A percentile compares a stretch with the other conserved stretches of the same genome.
These are phyloP conservation scores for Aspergillus jensenii DNA, from an alignment of 2,329 filamentous ascomycete species.

Conservation along the genomic window DNA sequence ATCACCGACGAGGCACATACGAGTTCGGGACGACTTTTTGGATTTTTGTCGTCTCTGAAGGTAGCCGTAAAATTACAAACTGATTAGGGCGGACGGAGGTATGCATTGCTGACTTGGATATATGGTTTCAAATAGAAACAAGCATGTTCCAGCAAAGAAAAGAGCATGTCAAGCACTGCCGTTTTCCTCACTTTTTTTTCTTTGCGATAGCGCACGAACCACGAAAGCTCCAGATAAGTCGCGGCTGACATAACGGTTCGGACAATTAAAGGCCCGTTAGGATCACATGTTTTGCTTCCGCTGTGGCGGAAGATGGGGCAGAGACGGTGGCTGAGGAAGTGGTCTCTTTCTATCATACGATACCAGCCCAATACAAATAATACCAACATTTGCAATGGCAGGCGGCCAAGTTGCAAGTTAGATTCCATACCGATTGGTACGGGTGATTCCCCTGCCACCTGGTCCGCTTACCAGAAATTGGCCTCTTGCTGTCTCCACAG, in stretches of 20 bases:
- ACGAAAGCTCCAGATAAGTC: slow-evolving; percentile 11
- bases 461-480: not conserved
- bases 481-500: slow-evolving; percentile 2
- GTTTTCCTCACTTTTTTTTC: slow-evolving; percentile 14
- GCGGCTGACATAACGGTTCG: slow-evolving; percentile 10
- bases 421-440: not conserved
- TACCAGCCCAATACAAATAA: not conserved
- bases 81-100: slow-evolving; percentile 39
- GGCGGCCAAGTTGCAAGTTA: slow-evolving; percentile 7
- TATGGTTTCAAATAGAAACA: not conserved
- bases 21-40: slow-evolving; percentile 62
- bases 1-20: slow-evolving; percentile 50
- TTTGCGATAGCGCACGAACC: slow-evolving; percentile 24
- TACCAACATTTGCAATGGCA: not conserved
- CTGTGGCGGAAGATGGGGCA: not conserved
- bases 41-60: slow-evolving; percentile 59
- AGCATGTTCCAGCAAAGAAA: not conserved
- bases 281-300: not conserved
- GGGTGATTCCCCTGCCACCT: not conserved
- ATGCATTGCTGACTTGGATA: slow-evolving; percentile 31
- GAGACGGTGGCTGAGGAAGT: not conserved
- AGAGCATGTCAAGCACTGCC: not conserved
- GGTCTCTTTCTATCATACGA: slow-evolving; percentile 1
- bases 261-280: slow-evolving; percentile 6
- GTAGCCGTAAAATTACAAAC: slow-evolving; percentile 39